Conservation (phyloP, 2,329 filamentous ascomycete genomes). For the Fusarium sambucinum region DNA sequence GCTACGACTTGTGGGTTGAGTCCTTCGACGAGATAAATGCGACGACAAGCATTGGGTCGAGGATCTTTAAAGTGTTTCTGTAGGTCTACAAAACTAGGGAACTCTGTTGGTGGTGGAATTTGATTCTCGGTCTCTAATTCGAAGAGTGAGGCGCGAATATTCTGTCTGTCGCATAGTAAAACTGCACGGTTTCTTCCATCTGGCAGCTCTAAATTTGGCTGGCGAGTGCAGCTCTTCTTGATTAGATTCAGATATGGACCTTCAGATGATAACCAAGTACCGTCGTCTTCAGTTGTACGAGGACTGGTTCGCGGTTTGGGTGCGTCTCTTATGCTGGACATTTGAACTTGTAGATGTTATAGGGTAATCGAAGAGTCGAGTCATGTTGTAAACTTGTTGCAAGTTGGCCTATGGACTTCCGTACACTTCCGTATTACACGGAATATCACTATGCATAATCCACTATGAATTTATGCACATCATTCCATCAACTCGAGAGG, state of each 20-base stretch:
- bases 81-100: neutral
- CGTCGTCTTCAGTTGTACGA: conserved; percentile 5
- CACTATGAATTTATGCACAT: neutral
- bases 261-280: conserved; percentile 4
- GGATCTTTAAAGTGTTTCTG: neutral
- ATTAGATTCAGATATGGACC: conserved; percentile 4
- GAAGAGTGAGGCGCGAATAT: neutral
- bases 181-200: conserved; percentile 13
- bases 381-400: neutral
- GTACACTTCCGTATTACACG: neutral
- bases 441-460: neutral
- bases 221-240: conserved; percentile 6
- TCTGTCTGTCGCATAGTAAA: conserved; percentile 1
- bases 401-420: neutral
- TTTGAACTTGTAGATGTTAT: neutral
- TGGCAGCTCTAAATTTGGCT: conserved; percentile 7
- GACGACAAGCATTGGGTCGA: neutral
- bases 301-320: neutral
- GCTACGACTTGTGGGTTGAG: conserved; percentile 1
- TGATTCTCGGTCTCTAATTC: neutral
- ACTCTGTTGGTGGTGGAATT: neutral
- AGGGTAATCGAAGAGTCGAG: neutral
- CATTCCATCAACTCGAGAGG: neutral
- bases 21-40: conserved; percentile 10
- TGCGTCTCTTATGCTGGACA: neutral